phyloP scores from a whole-genome alignment of 2,329 filamentous ascomycete species.

The Curvularia hawaiiensis region DNA sequence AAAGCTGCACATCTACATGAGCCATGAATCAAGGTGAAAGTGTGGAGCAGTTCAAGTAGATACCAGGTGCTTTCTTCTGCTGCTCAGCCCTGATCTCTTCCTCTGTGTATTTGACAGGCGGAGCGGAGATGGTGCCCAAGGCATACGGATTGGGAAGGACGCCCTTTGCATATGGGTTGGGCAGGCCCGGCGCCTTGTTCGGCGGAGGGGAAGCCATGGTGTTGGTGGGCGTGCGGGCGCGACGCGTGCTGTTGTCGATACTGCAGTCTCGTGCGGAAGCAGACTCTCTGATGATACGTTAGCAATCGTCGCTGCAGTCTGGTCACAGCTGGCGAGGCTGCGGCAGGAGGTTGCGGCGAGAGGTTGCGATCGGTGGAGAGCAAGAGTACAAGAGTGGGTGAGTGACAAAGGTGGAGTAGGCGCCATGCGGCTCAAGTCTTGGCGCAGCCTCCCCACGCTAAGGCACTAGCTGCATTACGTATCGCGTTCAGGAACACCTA shows the following conservation, averaged over 20 bases:
- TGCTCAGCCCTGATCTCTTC: constrained; percentile 41
- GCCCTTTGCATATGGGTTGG: constrained; percentile 35
- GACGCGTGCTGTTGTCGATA: constrained; percentile 9
- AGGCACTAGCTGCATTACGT: constrained; percentile 14
- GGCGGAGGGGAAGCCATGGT: constrained; percentile 33
- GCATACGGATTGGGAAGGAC: constrained; percentile 37
- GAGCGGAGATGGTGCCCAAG: constrained; percentile 33
- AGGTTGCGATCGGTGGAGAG: background rate
- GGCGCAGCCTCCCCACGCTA: constrained; percentile 17
- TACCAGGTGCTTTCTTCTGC: constrained; percentile 43
- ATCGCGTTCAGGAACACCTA: constrained; percentile 19
- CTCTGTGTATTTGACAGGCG: constrained; percentile 36
- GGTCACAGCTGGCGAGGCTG: background rate
- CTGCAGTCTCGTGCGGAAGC: background rate
- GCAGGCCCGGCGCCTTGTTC: constrained; percentile 33
- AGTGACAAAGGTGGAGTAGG: constrained; percentile 1
- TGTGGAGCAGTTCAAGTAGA: constrained; percentile 31
- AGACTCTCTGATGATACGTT: background rate
- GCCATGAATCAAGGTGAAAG: constrained; percentile 29
- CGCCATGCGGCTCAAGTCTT: constrained; percentile 6
- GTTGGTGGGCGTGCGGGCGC: constrained; percentile 13
- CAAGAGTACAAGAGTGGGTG: background rate
- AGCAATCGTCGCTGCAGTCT: background rate
- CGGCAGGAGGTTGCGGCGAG: background rate
- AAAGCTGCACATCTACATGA: constrained; percentile 40